Conservation (phyloP, 148 eudicot genomes). For the Salicornia ramosissima region DNA sequence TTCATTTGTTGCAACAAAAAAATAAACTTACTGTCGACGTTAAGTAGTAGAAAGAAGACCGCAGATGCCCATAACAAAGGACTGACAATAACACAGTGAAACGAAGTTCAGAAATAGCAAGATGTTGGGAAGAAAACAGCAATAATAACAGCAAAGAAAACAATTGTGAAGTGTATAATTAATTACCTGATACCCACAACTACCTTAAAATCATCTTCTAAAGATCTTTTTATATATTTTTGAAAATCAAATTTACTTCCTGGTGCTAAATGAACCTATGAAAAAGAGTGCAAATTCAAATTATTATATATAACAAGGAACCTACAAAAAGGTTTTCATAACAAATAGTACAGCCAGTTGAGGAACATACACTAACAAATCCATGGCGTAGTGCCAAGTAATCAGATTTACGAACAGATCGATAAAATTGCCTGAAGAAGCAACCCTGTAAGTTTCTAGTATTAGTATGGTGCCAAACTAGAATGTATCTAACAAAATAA, state of each 20-base stretch:
- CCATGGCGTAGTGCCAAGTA: conserved; percentile 81
- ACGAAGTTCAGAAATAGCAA: neutral
- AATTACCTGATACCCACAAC: conserved; percentile 87
- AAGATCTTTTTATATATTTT: conserved; percentile 86
- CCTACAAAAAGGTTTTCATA: neutral
- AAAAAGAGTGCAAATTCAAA: neutral
- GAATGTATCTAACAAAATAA: neutral
- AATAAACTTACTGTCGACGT: conserved; percentile 53
- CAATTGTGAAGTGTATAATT: neutral
- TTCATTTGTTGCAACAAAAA: neutral
- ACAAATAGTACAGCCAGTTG: neutral
- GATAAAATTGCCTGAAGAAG: conserved; percentile 74
- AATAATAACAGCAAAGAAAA: neutral
- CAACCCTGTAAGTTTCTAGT: conserved; percentile 44
- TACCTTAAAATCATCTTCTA: conserved; percentile 97
- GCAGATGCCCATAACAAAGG: conserved; percentile 78
- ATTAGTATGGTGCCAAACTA: conserved; percentile 9
- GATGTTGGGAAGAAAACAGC: neutral
- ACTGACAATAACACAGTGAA: conserved; percentile 35
- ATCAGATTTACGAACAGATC: conserved; percentile 63
- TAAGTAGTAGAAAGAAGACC: conserved; percentile 61
- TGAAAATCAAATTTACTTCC: conserved; percentile 92
- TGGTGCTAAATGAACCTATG: conserved; percentile 86
- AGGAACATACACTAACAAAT: conserved; percentile 45
- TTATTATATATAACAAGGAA: neutral